Evolutionary conservation across 1,284 basidiomycete genomes (phyloP).

Genomic region (Microbotryum saponariae): DNA sequence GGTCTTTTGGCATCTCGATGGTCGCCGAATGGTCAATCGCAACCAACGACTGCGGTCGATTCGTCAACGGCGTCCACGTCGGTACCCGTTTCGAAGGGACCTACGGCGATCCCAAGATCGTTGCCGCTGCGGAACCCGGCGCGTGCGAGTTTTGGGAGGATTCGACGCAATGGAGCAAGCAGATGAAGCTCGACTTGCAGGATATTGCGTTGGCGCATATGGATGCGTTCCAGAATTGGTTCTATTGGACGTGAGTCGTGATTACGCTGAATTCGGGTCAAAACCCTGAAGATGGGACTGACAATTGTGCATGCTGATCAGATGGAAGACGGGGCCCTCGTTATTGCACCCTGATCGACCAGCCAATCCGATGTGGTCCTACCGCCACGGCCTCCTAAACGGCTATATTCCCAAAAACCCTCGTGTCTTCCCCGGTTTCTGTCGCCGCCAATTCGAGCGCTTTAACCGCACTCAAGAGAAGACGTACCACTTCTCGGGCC

Average conservation of each 20-base stretch:
- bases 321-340: constrained; percentile 75
- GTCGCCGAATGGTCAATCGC: constrained; percentile 62
- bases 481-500: no score
- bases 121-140: not conserved
- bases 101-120: constrained; percentile 18
- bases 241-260: constrained; percentile 74
- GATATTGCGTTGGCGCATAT: constrained; percentile 67
- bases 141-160: constrained; percentile 42
- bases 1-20: constrained; percentile 60
- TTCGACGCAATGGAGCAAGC: constrained; percentile 55
- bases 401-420: constrained; percentile 77
- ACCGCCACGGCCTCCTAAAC: constrained; percentile 61
- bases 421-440: constrained; percentile 57
- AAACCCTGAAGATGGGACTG: no score
- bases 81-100: constrained; percentile 35
- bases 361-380: constrained; percentile 54
- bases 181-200: constrained; percentile 55
- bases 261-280: no score
- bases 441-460: constrained; percentile 40
- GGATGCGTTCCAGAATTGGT: constrained; percentile 66
- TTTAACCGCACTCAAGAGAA: no score
- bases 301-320: not conserved
- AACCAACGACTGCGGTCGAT: constrained; percentile 47
- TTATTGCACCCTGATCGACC: constrained; percentile 51
- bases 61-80: constrained; percentile 33